Conservation (phyloP, 306 rosid species). For the Cucurbita moschata region DNA sequence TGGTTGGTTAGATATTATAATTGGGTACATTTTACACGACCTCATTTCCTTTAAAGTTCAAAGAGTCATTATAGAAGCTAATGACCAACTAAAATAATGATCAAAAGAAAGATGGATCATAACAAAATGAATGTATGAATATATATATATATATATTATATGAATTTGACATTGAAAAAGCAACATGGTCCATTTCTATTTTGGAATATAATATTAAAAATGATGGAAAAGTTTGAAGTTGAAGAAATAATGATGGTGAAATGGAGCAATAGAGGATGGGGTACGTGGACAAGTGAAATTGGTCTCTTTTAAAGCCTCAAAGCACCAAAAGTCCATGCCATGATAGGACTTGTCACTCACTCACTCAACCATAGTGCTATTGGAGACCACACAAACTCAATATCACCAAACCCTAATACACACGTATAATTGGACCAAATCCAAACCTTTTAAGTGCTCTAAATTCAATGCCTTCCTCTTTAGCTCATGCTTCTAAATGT, state of each 20-base stretch:
- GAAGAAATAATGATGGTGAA: not conserved
- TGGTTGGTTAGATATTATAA: not conserved
- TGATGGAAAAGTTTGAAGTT: not conserved
- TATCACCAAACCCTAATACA: not conserved
- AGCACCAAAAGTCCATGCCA: conserved; percentile 8
- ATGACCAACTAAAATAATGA: not conserved
- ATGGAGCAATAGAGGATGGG: not conserved
- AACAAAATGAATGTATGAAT: not conserved
- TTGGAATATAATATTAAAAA: not conserved
- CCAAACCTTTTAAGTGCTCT: not conserved
- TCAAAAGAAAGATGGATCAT: not conserved
- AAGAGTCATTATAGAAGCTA: not conserved
- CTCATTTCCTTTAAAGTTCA: not conserved
- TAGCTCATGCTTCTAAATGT: not conserved
- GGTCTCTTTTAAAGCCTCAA: not conserved
- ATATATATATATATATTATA: not conserved
- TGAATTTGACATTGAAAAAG: not conserved
- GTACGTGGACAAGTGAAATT: conserved; percentile 2
- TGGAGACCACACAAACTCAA: conserved; percentile 7
- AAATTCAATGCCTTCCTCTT: not conserved
- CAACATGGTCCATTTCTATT: not conserved
- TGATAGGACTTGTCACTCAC: conserved; percentile 7
- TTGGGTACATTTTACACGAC: not conserved
- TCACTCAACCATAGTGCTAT: not conserved
- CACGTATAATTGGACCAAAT: not conserved